A percentile compares a stretch with the other conserved stretches of the same genome.
These are phyloP conservation scores for Pichia sporocuriosa DNA, from an alignment of 805 yeast species.

Conservation along the genomic window DNA sequence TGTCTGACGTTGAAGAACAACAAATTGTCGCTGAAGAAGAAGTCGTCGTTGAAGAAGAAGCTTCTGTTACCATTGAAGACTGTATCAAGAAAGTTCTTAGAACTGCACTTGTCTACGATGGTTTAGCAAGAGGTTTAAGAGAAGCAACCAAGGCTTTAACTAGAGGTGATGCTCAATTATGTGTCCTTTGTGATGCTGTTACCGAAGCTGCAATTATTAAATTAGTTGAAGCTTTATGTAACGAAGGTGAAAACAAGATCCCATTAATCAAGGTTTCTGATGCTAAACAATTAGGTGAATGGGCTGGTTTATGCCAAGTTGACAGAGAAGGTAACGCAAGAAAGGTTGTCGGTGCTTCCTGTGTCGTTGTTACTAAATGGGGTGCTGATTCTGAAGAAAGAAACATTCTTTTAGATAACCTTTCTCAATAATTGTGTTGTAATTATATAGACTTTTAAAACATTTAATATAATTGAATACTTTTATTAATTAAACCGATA, in stretches of 20 bases:
- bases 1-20: conserved; percentile 95
- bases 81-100: conserved; percentile 97
- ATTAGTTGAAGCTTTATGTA: conserved; percentile 98
- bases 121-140: conserved; percentile 99
- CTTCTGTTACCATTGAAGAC: conserved; percentile 93
- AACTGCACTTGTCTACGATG: conserved; percentile 97
- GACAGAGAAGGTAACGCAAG: conserved; percentile 99
- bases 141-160: conserved; percentile 99
- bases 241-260: conserved; percentile 92
- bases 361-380: conserved; percentile 99
- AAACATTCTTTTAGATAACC: conserved; percentile 91
- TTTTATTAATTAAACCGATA: too few species aligned
- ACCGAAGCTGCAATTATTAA: conserved; percentile 95
- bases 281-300: conserved; percentile 99
- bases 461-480: neutral
- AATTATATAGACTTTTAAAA: conserved; percentile 6
- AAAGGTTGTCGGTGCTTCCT: conserved; percentile 99
- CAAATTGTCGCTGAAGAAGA: conserved; percentile 71
- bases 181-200: conserved; percentile 96
- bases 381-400: conserved; percentile 99
- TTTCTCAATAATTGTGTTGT: conserved; percentile 69
- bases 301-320: conserved; percentile 99
- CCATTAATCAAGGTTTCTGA: conserved; percentile 99
- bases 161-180: conserved; percentile 95
- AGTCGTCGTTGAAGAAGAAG: conserved; percentile 75